Conservation (phyloP, 768 basidiomycete genomes). For the Rhizopogon roseolus region DNA sequence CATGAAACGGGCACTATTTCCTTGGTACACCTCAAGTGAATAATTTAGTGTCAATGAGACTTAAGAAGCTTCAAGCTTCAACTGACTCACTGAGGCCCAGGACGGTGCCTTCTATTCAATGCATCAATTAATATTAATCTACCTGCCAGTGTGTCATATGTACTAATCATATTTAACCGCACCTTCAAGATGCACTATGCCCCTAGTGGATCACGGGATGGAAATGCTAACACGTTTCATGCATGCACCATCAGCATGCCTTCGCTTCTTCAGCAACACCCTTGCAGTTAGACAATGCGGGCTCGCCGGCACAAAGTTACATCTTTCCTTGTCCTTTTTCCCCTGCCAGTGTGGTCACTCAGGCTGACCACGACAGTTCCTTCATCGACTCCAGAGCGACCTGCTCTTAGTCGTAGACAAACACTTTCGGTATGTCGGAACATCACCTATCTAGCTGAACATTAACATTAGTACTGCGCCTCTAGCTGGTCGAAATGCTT, state of each 20-base stretch:
- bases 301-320: constrained; percentile 11
- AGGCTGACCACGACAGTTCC: background rate
- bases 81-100: background rate
- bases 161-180: background rate
- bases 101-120: background rate
- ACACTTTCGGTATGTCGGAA: constrained; percentile 25
- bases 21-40: background rate
- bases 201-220: background rate
- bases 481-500: constrained; percentile 33
- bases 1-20: too few relatives aligned
- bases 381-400: constrained; percentile 21
- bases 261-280: constrained; percentile 14
- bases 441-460: constrained; percentile 7
- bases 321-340: constrained; percentile 10
- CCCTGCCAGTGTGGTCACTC: constrained; percentile 7
- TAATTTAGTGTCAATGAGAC: background rate
- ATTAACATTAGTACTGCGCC: constrained; percentile 6
- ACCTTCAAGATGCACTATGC: background rate
- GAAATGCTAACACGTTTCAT: constrained; percentile 24
- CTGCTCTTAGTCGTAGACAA: constrained; percentile 21
- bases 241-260: constrained; percentile 20
- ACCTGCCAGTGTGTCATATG: background rate
- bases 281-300: constrained; percentile 26
- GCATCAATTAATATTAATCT: background rate
- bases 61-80: background rate